phyloP scores from a whole-genome alignment of 768 basidiomycete species.

The Artomyces pyxidatus region DNA sequence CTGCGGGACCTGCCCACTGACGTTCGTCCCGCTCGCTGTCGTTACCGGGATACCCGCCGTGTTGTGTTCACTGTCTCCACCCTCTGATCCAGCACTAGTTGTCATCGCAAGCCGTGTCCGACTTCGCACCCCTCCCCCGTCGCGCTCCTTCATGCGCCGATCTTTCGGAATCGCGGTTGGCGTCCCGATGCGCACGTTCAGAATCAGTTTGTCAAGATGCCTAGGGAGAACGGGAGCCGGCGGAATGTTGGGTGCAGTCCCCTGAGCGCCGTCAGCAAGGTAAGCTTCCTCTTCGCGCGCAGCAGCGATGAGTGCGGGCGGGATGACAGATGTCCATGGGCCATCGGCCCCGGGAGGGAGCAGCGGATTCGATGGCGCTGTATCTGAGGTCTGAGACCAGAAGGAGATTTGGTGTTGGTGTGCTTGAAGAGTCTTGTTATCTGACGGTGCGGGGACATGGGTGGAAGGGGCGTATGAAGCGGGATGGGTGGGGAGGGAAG shows the following conservation, averaged over 20 bases:
- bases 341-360: slow-evolving; percentile 22
- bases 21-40: slow-evolving; percentile 25
- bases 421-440: not conserved
- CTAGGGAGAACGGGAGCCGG: slow-evolving; percentile 83
- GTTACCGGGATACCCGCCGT: slow-evolving; percentile 22
- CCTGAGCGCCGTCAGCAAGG: slow-evolving; percentile 29
- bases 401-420: slow-evolving; percentile 28
- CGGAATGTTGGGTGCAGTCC: slow-evolving; percentile 73
- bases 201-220: slow-evolving; percentile 88
- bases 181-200: slow-evolving; percentile 47
- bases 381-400: slow-evolving; percentile 28
- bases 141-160: slow-evolving; percentile 8
- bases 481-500: slow-evolving; percentile 24
- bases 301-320: slow-evolving; percentile 68
- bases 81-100: slow-evolving; percentile 1
- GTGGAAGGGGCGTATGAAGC: slow-evolving; percentile 24
- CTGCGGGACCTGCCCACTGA: slow-evolving; percentile 10
- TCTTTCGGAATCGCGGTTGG: slow-evolving; percentile 10
- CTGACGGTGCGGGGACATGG: slow-evolving; percentile 11
- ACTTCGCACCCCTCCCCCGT: slow-evolving; percentile 4
- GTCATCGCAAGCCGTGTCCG: slow-evolving; percentile 8
- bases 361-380: not conserved
- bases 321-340: slow-evolving; percentile 75
- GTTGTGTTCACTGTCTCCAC: slow-evolving; percentile 7
- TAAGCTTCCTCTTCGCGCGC: slow-evolving; percentile 80